Percentiles rank a stretch among this genome's conserved stretches.
Conservation (phyloP, 177 flowering plant species). For the Telopea speciosissima region DNA sequence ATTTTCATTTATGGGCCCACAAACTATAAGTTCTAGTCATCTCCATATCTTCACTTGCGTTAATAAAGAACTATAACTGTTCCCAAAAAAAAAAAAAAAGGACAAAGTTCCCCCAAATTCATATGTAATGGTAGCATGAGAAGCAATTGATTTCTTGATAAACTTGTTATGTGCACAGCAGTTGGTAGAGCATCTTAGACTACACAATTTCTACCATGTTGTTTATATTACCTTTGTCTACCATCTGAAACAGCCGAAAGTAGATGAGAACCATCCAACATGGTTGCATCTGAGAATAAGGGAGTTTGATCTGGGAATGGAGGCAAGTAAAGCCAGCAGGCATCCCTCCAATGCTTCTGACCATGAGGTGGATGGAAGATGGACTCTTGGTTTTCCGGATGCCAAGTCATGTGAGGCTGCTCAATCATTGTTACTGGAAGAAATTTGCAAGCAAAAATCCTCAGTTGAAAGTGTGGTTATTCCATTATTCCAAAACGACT, state of each 20-base stretch:
- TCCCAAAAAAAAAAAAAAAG: too few relatives aligned
- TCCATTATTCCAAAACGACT: slow-evolving; percentile 29
- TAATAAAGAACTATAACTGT: neutral
- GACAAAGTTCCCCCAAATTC: too few relatives aligned
- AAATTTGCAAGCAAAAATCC: slow-evolving; percentile 44
- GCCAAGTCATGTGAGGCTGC: slow-evolving; percentile 48
- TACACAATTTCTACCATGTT: neutral
- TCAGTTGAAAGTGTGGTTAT: slow-evolving; percentile 35
- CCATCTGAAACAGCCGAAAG: slow-evolving; percentile 40
- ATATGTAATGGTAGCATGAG: too few relatives aligned
- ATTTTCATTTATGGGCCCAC: neutral
- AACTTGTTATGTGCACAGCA: neutral
- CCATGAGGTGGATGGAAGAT: slow-evolving; percentile 36
- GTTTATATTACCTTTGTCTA: neutral
- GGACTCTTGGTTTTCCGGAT: slow-evolving; percentile 56
- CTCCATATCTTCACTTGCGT: neutral
- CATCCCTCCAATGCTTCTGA: slow-evolving; percentile 5
- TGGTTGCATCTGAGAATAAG: slow-evolving; percentile 58
- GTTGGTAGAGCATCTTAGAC: slow-evolving; percentile 1
- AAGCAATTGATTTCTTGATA: too few relatives aligned
- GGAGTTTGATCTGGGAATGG: slow-evolving; percentile 35
- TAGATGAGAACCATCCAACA: slow-evolving; percentile 49
- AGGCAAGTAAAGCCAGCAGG: slow-evolving; percentile 16
- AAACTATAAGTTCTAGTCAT: neutral
- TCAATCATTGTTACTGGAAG: slow-evolving; percentile 28